Base-by-base conservation (phyloP, 371 early-diverging fungal genomes). In the Synchytrium microbalum region DNA sequence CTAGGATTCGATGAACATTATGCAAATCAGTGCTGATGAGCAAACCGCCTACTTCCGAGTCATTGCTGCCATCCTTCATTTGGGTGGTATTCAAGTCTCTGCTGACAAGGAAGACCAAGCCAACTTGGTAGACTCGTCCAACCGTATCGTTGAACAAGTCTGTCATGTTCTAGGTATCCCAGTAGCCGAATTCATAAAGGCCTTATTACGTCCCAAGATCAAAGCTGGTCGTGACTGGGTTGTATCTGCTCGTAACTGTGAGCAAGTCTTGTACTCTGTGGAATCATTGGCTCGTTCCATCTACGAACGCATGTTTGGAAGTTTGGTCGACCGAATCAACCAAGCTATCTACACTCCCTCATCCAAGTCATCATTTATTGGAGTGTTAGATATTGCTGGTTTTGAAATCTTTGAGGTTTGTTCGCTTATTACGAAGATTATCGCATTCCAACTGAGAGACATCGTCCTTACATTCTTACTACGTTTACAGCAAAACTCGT, bases 371-470 rank as follows among this genome's bases (percentile, higher is more conserved):
- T 84, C 84, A 1, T 99, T 94, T 69, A 99, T 99, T 69, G 99
- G 99, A 53, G 98, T 99, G 3, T 77, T 99, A 24, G 99, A 99
- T 86, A 99, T 99, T 76, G 99, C 99, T 32, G 99, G 99, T 2
- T 99, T 99, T 78, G 99, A 99, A 77, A 99, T 99, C 59, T 96
- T 98, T 69, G 90, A 97, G 69, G 88, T 88, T 71, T 75, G 65
- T 23, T 1, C n/a, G 30, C 25, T 55, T 38, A 19, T 38, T 10
- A 5, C 5, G 32, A 25, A 26, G 33, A 13, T 23, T 31, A 38
- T 46, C 19, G 28, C 46, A 38, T 19, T 38, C 5, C 46, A 38
- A 38, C 46, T 38, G 19, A 57, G 32, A 14, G 31, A 2, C 31
- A 26, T 23, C 2, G 51, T 51, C 29, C 55, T 0, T 46, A 25